Conservation (phyloP, 2,329 filamentous ascomycete genomes). For the Coniochaeta prunicola region DNA sequence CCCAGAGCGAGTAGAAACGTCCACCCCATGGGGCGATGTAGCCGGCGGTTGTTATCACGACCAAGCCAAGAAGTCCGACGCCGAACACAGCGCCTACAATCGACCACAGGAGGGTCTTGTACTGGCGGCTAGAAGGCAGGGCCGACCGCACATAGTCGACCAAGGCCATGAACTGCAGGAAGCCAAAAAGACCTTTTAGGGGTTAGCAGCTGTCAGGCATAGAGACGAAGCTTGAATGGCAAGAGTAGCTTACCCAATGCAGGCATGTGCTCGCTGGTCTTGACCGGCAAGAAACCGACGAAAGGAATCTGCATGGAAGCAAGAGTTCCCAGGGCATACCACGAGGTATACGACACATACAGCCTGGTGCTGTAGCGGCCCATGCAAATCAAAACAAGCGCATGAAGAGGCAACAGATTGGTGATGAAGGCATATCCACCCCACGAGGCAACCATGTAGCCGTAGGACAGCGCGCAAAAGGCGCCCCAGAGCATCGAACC, state of each 20-base stretch:
- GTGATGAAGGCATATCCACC: conserved; percentile 99
- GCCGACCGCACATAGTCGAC: conserved; percentile 86
- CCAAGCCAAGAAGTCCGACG: conserved; percentile 71
- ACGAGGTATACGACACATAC: conserved; percentile 95
- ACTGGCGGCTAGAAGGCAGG: conserved; percentile 76
- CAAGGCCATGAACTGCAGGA: conserved; percentile 88
- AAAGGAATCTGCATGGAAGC: conserved; percentile 99
- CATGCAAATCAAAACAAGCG: conserved; percentile 93
- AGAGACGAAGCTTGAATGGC: conserved; percentile 6
- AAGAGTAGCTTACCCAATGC: conserved; percentile 62
- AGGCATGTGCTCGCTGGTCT: conserved; percentile 98
- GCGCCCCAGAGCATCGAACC: conserved; percentile 97
- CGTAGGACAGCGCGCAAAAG: conserved; percentile 91
- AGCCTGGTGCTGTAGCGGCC: conserved; percentile 89
- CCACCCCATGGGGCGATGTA: conserved; percentile 97
- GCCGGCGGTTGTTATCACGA: conserved; percentile 73
- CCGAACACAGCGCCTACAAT: conserved; percentile 69
- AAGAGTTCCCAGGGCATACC: conserved; percentile 93
- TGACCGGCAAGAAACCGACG: conserved; percentile 92
- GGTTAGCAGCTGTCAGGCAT: conserved; percentile 2
- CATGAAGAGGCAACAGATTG: conserved; percentile 88
- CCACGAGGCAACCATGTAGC: conserved; percentile 99
- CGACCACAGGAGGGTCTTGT: conserved; percentile 78
- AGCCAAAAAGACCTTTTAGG: conserved; percentile 75
- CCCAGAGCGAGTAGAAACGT: conserved; percentile 98